Evolutionary conservation across 371 early-diverging fungal species (phyloP), one percentile per base, ranked within the genome.

Genomic region (Lichtheimia ramosa): DNA sequence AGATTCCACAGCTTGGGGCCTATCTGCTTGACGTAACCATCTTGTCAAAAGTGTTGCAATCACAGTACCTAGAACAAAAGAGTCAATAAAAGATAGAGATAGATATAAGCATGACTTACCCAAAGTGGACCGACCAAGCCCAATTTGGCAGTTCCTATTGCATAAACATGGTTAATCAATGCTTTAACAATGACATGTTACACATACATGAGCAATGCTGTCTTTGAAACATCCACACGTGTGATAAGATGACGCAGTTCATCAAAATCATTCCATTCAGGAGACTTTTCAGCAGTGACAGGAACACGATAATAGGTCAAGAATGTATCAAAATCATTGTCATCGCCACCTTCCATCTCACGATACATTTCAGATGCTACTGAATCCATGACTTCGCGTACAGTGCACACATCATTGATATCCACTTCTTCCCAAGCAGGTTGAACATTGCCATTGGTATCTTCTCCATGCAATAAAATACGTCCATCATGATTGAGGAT

Each of bases 391-490:
- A 83, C 83, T 51, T 87, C 83, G 0, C 76, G 66, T 3, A 84
- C 74, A 10, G 88, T 87, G 58, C 77, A 56, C 1, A 89, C 79
- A 55, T 83, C 71, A 12, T 81, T 74, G 8, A 69, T 50, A 23
- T 65, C 61, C 2, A 86, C 86, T 54, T 87, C 86, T 62, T 83
- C 84, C 89, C 88, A 88, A 16, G 79, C 68, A 2, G 85, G 70
- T 48, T 68, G 57, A 2, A 85, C 82, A 10, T 67, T 71, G 3
- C 81, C 83, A 24, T 83, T 68, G 15, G 43, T 46, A 34, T 75
- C 71, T 66, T 92, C 92, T 1, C 75, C 73, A 62, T 91, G 91
- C 1, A 92, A 53, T 6, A 91, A 65, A 25, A 90, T 77, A n/a
- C 75, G 66, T 13, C 79, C 79, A 8, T 84, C 83, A 23, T 82